Base-by-base conservation (phyloP, 2,329 filamentous ascomycete species). In the Sporothrix brunneoviolacea region DNA sequence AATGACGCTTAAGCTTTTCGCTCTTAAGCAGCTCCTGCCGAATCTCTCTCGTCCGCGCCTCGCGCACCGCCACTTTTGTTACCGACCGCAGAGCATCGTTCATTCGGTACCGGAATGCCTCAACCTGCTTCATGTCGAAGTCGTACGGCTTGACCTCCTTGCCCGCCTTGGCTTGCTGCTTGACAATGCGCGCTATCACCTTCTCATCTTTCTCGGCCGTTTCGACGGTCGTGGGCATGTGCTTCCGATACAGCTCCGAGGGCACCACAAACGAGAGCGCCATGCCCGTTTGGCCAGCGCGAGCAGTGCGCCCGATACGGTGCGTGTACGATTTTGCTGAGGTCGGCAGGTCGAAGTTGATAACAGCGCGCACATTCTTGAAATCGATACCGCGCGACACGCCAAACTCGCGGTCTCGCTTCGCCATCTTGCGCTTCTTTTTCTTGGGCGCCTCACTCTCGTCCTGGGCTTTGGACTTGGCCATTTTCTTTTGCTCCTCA, bases 311-410 rank as follows among this genome's bases (percentile, higher is more conserved):
- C 28, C 93, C 93, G 61, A 98, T 95, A 48, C 93, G 84, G 69
- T 98, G 93, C n/a, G 88, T 94, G 68, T 98, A 98, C 8, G 89
- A 95, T 64, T 89, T 94, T 33, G 89, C 85, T 8, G 84, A 86
- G 15, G 83, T 81, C 1, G 93, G 93, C 15, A 98, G 83, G 67
- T 98, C 93, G 66, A 98, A 98, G 71, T 98, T 98, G 64, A 98
- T 82, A 21, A 98, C 91, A 55, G 88, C 90, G 3, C 89, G 83
- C 49, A 98, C 91, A 62, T 96, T 91, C 62, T 93, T 85, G 73
- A 98, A 98, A 68, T 98, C 93, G 60, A 98, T 94, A 52, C 91
- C 93, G 60, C 93, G 82, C 10, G 91, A 91, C n/a, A 98, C 85
- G 16, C 93, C 91, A 61, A 93, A 98, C 62, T 98, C 93, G 56